Conservation (phyloP, 2,329 filamentous ascomycete genomes). For the Fusarium protoensiforme region DNA sequence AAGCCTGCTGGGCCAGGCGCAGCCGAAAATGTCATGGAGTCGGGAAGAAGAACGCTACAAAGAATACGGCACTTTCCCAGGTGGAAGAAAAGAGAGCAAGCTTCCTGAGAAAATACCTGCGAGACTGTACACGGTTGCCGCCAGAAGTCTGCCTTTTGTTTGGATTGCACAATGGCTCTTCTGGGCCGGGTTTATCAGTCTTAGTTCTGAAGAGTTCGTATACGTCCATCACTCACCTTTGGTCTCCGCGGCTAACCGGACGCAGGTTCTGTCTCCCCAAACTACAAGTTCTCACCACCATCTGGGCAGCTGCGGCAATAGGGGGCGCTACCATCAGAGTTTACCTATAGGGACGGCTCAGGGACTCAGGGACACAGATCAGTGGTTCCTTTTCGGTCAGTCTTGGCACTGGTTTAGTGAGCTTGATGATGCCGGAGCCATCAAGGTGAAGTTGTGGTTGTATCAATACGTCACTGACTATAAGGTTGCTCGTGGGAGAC, state of each 20-base stretch:
- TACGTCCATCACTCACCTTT: not conserved
- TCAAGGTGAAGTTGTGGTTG: not conserved
- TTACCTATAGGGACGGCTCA: not conserved
- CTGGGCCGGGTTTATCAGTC: conserved; percentile 21
- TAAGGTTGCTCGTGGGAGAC: not conserved
- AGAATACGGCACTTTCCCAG: not conserved
- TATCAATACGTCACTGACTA: not conserved
- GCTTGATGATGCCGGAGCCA: not conserved
- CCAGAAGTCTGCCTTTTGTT: not conserved
- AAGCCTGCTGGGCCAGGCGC: not conserved
- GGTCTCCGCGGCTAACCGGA: not conserved
- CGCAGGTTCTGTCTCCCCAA: not conserved
- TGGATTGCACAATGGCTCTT: conserved; percentile 23
- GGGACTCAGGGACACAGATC: not conserved
- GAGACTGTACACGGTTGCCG: not conserved
- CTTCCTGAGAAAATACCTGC: not conserved
- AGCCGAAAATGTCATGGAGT: not conserved
- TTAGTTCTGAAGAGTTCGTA: conserved; percentile 4
- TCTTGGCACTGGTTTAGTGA: not conserved
- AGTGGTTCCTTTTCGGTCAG: not conserved
- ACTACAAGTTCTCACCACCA: not conserved
- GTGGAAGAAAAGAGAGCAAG: not conserved
- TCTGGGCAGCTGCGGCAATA: not conserved
- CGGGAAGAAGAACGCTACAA: not conserved
- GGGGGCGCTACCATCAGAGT: not conserved